Evolutionary conservation across 1,284 basidiomycete genomes (phyloP).

Genomic region (Abortiporus biennis): DNA sequence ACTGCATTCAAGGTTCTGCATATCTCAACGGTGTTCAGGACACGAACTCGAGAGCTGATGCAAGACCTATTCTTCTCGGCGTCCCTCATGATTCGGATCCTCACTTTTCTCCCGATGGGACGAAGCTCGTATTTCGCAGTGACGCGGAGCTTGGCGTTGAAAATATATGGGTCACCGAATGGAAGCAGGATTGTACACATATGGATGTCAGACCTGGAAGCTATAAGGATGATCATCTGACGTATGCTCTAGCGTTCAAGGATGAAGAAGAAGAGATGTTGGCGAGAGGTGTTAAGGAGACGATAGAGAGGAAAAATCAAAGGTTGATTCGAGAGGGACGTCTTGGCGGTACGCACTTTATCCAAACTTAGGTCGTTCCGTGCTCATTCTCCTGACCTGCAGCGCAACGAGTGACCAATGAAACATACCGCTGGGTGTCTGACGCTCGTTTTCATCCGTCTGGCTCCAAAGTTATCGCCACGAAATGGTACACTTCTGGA

Average conservation of each 20-base stretch:
- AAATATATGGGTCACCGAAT: conserved; percentile 66
- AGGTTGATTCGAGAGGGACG: conserved; percentile 58
- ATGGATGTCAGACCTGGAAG: conserved; percentile 45
- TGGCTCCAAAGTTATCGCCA: conserved; percentile 54
- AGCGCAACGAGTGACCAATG: conserved; percentile 66
- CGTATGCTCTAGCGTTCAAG: conserved; percentile 29
- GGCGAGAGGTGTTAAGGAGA: conserved; percentile 43
- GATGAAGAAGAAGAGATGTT: conserved; percentile 43
- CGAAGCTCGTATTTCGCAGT: conserved; percentile 55
- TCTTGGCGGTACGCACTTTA: conserved; percentile 34
- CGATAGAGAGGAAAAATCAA: conserved; percentile 35
- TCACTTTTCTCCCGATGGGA: conserved; percentile 62
- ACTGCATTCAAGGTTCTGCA: conserved; percentile 50
- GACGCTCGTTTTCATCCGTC: conserved; percentile 67
- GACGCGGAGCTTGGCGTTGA: conserved; percentile 67
- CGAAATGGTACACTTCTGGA: conserved; percentile 64
- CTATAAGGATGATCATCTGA: conserved; percentile 21
- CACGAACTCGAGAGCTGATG: conserved; percentile 26
- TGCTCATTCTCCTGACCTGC: conserved; percentile 1
- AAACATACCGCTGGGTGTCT: conserved; percentile 64
- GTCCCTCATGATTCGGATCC: conserved; percentile 67
- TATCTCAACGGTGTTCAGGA: conserved; percentile 21
- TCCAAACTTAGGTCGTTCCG: not conserved
- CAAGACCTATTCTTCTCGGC: conserved; percentile 49
- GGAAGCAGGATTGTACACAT: conserved; percentile 48